phyloP scores from a whole-genome alignment of 2,329 filamentous ascomycete genomes.

The Basipetospora sp. region DNA sequence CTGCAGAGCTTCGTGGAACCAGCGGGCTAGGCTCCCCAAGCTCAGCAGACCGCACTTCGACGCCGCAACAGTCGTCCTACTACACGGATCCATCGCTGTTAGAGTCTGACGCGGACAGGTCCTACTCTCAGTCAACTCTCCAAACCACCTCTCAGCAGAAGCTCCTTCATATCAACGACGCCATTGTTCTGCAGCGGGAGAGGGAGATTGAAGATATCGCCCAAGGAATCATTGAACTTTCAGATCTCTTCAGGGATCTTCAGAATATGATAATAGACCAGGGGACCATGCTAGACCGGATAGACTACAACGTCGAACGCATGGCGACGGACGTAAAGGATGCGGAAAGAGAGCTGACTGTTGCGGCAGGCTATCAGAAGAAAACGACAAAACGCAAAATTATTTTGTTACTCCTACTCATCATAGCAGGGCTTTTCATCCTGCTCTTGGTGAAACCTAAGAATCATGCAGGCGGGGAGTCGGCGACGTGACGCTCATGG shows the following conservation, averaged over 20 bases:
- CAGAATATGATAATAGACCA: conserved; percentile 92
- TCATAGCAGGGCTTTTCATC: conserved; percentile 79
- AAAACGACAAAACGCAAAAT: conserved; percentile 82
- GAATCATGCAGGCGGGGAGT: no score
- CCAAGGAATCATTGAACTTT: conserved; percentile 91
- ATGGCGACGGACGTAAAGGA: conserved; percentile 89
- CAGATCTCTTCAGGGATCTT: conserved; percentile 90
- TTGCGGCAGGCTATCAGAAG: conserved; percentile 79
- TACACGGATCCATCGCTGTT: conserved; percentile 77
- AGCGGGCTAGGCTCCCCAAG: conserved; percentile 41
- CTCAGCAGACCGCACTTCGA: conserved; percentile 35
- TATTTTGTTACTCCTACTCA: conserved; percentile 70
- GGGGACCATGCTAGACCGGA: conserved; percentile 80
- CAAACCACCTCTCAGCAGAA: conserved; percentile 60
- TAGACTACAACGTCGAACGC: conserved; percentile 94
- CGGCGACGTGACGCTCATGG: no score
- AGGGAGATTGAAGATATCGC: conserved; percentile 96
- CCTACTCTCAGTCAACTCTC: conserved; percentile 77
- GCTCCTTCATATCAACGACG: conserved; percentile 60
- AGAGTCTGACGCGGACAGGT: conserved; percentile 87
- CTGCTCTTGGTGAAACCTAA: conserved; percentile 69
- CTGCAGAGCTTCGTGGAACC: conserved; percentile 57
- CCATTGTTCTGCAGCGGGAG: conserved; percentile 78
- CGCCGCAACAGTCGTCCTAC: conserved; percentile 30
- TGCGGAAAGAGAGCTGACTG: conserved; percentile 79